A percentile compares a stretch with the other conserved stretches of the same genome.
Conservation (phyloP, 78 protist species). For the Dictyostelium intermedium region DNA sequence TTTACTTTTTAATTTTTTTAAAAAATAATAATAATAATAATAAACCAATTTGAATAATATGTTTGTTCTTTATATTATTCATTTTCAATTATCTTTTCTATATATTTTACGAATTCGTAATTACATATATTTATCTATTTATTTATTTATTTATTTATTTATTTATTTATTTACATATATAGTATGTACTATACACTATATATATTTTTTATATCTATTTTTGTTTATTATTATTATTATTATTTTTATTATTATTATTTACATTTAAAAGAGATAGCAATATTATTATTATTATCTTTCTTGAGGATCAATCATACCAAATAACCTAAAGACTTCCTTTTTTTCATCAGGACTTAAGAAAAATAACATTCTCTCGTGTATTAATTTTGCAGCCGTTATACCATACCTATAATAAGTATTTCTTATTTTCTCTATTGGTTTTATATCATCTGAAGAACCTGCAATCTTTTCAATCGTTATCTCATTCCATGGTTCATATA, state of each 20-base stretch:
- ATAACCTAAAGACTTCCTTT: background rate
- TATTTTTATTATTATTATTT: background rate
- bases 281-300: background rate
- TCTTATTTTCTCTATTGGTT: slow-evolving; percentile 7
- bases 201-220: too few relatives aligned
- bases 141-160: background rate
- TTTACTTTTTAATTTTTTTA: too few relatives aligned
- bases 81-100: background rate
- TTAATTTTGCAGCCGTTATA: slow-evolving; percentile 21
- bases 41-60: background rate
- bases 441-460: background rate
- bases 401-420: slow-evolving; percentile 50
- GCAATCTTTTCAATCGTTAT: slow-evolving; percentile 42
- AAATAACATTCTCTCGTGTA: slow-evolving; percentile 11
- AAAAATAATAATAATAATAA: background rate
- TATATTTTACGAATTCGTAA: too few relatives aligned
- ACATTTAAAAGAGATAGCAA: background rate
- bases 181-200: background rate
- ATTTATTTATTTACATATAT: too few relatives aligned
- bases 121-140: background rate
- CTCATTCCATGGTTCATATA: slow-evolving; percentile 43
- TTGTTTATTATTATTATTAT: too few relatives aligned
- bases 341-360: background rate
- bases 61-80: background rate
- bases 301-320: background rate